Conservation (phyloP, 371 early-diverging fungal genomes). For the Mycotypha africana region DNA sequence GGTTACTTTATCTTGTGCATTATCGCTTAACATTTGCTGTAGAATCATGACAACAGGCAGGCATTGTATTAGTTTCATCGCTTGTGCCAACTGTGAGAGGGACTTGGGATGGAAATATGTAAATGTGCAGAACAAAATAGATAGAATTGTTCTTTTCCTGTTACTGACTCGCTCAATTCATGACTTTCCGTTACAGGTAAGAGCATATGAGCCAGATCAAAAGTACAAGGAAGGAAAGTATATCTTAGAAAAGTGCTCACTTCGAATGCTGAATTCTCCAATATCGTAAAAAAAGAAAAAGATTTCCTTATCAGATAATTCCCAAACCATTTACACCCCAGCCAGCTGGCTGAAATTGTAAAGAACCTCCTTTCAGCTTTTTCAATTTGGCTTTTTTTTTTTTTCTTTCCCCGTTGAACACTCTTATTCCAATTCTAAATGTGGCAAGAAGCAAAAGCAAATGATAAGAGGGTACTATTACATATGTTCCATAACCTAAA, state of each 20-base stretch:
- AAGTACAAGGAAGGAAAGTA: conserved; percentile 74
- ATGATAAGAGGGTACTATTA: conserved; percentile 35
- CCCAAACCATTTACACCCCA: too few relatives aligned
- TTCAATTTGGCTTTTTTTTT: neutral
- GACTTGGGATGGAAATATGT: conserved; percentile 73
- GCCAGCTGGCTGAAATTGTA: neutral
- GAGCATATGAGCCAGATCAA: conserved; percentile 55
- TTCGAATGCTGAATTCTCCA: neutral
- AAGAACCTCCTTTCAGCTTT: neutral
- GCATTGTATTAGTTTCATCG: conserved; percentile 63
- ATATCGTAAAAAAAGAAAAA: neutral
- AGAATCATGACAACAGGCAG: conserved; percentile 66
- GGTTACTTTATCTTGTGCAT: too few relatives aligned
- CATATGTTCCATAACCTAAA: neutral
- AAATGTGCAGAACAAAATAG: conserved; percentile 15
- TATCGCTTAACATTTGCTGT: neutral
- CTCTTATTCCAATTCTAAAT: conserved; percentile 6
- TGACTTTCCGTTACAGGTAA: too few relatives aligned
- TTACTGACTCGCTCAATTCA: too few relatives aligned
- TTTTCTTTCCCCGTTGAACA: neutral
- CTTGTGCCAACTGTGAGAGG: conserved; percentile 52
- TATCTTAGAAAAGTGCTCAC: conserved; percentile 41
- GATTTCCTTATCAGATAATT: too few relatives aligned
- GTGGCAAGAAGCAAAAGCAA: conserved; percentile 43
- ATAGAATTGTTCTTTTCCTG: neutral